Conservation (phyloP, 495 filamentous ascomycete genomes). For the Letharia columbiana region DNA sequence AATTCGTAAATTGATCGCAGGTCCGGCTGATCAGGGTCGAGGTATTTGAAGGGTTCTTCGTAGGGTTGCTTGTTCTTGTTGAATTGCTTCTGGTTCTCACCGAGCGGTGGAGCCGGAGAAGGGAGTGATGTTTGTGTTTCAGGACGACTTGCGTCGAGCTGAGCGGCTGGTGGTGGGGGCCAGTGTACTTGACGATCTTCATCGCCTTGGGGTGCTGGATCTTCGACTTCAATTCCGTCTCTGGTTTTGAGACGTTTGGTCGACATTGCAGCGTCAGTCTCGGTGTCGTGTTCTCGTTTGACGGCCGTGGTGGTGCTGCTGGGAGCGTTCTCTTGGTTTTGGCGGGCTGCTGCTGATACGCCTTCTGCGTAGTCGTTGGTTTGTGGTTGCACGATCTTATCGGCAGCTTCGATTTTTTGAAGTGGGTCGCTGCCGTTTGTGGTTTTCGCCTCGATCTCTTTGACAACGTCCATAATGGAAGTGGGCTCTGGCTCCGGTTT, state of each 20-base stretch:
- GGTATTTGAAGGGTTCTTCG: constrained; percentile 90
- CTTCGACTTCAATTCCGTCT: constrained; percentile 32
- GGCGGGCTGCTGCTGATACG: constrained; percentile 24
- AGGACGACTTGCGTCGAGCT: constrained; percentile 35
- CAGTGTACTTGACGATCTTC: constrained; percentile 45
- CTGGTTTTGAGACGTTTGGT: constrained; percentile 39
- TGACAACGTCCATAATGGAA: constrained; percentile 45
- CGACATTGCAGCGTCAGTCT: constrained; percentile 36
- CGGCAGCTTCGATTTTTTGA: constrained; percentile 44
- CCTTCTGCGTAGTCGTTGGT: constrained; percentile 31
- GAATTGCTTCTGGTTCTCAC: constrained; percentile 22
- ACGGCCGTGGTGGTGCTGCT: constrained; percentile 23
- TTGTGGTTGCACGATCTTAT: constrained; percentile 38
- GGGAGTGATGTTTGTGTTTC: constrained; percentile 29
- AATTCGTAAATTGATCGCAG: constrained; percentile 67
- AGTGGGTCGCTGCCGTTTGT: constrained; percentile 36
- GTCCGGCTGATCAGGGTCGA: constrained; percentile 61
- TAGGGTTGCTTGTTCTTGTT: constrained; percentile 44
- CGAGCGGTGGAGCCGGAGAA: constrained; percentile 29
- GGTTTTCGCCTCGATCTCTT: constrained; percentile 43
- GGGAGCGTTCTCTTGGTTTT: constrained; percentile 37
- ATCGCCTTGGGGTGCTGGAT: constrained; percentile 29
- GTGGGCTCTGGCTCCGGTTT: constrained; percentile 39
- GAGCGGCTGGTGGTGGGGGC: constrained; percentile 37
- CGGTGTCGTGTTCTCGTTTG: constrained; percentile 37